Base-by-base conservation (phyloP, 805 yeast species). In the Lipomyces sp. region DNA sequence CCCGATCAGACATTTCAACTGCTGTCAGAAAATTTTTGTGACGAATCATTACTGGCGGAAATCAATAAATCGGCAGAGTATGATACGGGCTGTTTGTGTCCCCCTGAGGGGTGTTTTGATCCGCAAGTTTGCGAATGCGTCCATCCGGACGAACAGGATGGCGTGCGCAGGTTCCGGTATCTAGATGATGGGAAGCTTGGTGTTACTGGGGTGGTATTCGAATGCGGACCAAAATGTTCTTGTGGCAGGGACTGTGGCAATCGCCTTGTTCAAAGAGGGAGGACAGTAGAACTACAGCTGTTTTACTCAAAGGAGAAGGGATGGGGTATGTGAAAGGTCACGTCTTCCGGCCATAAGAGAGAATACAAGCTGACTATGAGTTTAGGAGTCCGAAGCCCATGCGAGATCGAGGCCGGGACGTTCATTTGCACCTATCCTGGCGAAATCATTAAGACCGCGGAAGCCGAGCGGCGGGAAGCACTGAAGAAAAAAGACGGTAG, bases 231-330 rank as follows among this genome's bases (percentile, higher is more conserved):
- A 13, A n/a, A 22, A 13, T 49, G 53, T 28, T 23, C 24, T 16
- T 49, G 53, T 24, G 18, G 36, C 16, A 21, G 13, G 13, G 2
- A 16, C 21, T 49, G 53, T 31, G 28, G 29, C 6, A 44, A 43
- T 26, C 32, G 53, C 3, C 49, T 49, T 8, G 49, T 37, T 11
- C 53, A 49, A 26, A 29, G 45, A 4, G 53, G 53, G 4, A 35
- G 49, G 10, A 24, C 18, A 11, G 37, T 49, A n/a, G 37, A 32
- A 14, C 37, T 49, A 11, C 40, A 49, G 16, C 21, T 49, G 4
- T 49, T 49, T 24, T 29, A 45, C 26, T 43, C 53, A 10, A 18
- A 21, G 29, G 33, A 39, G 23, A 49, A 49, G 37, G 53, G 53
- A 32, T 49, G 49, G 49, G 53, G 45, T 39, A 24, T 2, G 42